Evolutionary conservation across 73 alveolate species (phyloP), one percentile per base, ranked within the genome.

Genomic region (Halteria grandinella): DNA sequence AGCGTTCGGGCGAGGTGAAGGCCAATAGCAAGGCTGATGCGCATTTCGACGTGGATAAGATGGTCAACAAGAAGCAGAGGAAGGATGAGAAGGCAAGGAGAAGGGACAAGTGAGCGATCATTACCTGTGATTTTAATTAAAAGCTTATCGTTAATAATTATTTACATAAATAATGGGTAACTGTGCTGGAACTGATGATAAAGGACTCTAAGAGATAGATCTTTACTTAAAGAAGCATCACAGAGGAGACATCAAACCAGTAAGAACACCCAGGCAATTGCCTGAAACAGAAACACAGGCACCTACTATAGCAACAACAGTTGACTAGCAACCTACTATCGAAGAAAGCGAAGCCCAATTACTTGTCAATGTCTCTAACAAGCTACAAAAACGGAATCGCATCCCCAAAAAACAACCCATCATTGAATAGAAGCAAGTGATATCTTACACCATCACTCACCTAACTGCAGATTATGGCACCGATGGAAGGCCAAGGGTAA

Each of bases 401-500:
- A 15, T 39, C 50, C 15, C 18, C 15, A 10, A 39, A 15, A 39
- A 39, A 15, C 15, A 15, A 39, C 41, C 3, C 27, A 11, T 40
- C 78, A n/a, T n/a, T n/a, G n/a, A n/a, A n/a, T n/a, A n/a, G 4
- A 17, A 62, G 27, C 18, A 36, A 31, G 40, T 62, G 21, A 4
- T 6, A 10, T 57, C 36, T 14, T 7, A 34, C 50, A 17, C 5
- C 41, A 52, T 40, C 3, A 20, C 41, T 23, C 20, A 23, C 27
- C 17, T 62, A 2, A 60, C 25, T 23, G 44, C 27, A 17, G 78
- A 62, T 39, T 12, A 20, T 6, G 78, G 78, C 8, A 7, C 57
- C 15, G 44, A 24, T 20, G 78, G 78, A 4, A 36, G 78, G 14
- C 78, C 78, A 62, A 62, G 78, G 43, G 55, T 62, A 27, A 62